phyloP scores from a whole-genome alignment of 345 rosid species.

The Mallotus nudiflorus region DNA sequence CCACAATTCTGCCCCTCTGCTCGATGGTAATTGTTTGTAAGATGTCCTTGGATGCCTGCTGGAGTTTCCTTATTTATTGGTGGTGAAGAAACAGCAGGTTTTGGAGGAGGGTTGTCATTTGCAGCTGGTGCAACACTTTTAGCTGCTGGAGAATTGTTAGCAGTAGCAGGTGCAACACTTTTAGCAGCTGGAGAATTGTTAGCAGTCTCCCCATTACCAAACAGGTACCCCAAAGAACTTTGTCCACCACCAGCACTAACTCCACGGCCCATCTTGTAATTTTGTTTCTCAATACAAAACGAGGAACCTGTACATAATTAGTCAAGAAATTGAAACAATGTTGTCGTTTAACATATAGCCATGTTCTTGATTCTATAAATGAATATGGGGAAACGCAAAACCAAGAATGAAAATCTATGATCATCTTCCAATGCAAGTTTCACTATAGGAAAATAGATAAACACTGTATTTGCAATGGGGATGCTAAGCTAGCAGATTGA shows the following conservation, averaged over 20 bases:
- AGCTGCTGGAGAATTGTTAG: no score
- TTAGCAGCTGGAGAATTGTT: neutral
- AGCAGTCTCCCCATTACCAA: slow-evolving; percentile 16
- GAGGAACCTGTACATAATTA: neutral
- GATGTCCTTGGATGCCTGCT: slow-evolving; percentile 26
- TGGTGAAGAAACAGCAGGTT: slow-evolving; percentile 12
- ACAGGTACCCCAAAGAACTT: slow-evolving; percentile 37
- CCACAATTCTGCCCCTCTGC: slow-evolving; percentile 37
- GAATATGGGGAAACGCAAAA: no score
- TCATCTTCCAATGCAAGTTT: no score
- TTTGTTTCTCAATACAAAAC: neutral
- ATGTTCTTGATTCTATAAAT: no score
- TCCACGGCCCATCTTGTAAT: slow-evolving; percentile 29
- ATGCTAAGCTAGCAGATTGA: neutral
- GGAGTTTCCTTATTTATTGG: slow-evolving; percentile 20
- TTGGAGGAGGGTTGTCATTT: neutral
- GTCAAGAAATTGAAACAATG: neutral
- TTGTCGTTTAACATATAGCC: no score
- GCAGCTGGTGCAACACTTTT: neutral
- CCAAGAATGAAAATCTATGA: no score
- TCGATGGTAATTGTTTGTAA: slow-evolving; percentile 29
- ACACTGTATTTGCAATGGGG: neutral
- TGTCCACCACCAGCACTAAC: slow-evolving; percentile 37
- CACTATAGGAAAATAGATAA: neutral
- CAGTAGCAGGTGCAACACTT: no score